Conservation (phyloP, 2,329 filamentous ascomycete genomes). For the Xylariaceae sp. region DNA sequence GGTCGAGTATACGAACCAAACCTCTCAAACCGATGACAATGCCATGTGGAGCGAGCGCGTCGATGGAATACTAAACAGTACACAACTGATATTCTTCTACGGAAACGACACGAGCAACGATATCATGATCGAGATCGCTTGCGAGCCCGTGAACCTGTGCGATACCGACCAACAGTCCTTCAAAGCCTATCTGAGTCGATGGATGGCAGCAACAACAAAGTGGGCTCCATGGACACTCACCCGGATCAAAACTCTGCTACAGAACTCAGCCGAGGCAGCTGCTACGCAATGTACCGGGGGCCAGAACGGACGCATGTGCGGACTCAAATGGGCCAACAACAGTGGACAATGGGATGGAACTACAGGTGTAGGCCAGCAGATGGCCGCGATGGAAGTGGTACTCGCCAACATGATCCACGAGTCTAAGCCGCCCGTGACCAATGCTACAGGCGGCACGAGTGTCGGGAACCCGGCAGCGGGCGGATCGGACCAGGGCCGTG, state of each 20-base stretch:
- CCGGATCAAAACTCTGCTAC: slow-evolving; percentile 50
- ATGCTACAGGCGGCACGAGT: slow-evolving; percentile 47
- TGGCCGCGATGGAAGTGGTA: slow-evolving; percentile 64
- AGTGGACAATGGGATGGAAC: slow-evolving; percentile 52
- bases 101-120: slow-evolving; percentile 40
- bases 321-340: slow-evolving; percentile 55
- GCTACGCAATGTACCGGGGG: slow-evolving; percentile 56
- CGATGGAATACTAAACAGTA: slow-evolving; percentile 52
- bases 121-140: slow-evolving; percentile 63
- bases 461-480: slow-evolving; percentile 44
- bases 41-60: slow-evolving; percentile 55
- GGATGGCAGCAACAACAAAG: slow-evolving; percentile 59
- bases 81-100: slow-evolving; percentile 52
- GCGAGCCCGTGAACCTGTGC: slow-evolving; percentile 58
- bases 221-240: slow-evolving; percentile 58
- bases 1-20: slow-evolving; percentile 56
- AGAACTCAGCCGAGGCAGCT: slow-evolving; percentile 54
- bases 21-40: slow-evolving; percentile 28
- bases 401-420: slow-evolving; percentile 55
- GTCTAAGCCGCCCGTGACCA: slow-evolving; percentile 36
- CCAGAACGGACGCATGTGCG: slow-evolving; percentile 54
- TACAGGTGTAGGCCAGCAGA: slow-evolving; percentile 65
- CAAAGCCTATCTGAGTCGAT: slow-evolving; percentile 59
- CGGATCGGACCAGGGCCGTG: slow-evolving; percentile 43
- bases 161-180: slow-evolving; percentile 61